Evolutionary conservation across 768 basidiomycete species (phyloP), one percentile per base, ranked within the genome.

Genomic region (Baorangia bicolor): DNA sequence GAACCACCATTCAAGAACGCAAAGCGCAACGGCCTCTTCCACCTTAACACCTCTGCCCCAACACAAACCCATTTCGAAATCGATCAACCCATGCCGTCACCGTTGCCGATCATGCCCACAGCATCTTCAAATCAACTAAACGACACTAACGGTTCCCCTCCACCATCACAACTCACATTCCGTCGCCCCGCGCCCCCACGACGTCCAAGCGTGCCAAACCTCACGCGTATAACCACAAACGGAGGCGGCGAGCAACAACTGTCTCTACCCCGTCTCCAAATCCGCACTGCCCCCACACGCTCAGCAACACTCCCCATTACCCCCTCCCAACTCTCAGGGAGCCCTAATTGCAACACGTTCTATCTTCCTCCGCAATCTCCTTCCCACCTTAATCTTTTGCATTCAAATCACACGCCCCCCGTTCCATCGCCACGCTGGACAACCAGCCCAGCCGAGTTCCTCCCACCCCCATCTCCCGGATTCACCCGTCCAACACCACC

Each of bases 131-230:
- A 76, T 56, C 62, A 55, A 23, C 56, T 66, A 46, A 62, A 69
- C 20, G 81, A 85, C 58, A 64, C 77, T 2, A 74, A 81, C 18
- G 83, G 83, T 8, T 88, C 88, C 0, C 85, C 87, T 4, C 84
- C 87, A 0, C 87, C 88, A 2, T 87, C 86, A 4, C 81, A 83
- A 31, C 71, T 84, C 39, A 69, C 73, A 9, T 87, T 88, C 74
- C 69, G 61, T 25, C 66, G 80, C 3, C 77, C 79, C 8, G 77
- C 81, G 13, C 82, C 80, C 4, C 77, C 77, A 31, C 74, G 82
- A 23, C 78, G 84, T 42, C 85, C 87, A 13, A 88, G 86, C 55
- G 81, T 76, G 3, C 84, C 87, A 4, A 81, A 82, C 53, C 77
- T 90, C 30, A 78, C 84, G 21, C 75, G 74, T n/a, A 68, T 88